Conservation (phyloP, 2,329 filamentous ascomycete genomes). For the Cercospora janseana region DNA sequence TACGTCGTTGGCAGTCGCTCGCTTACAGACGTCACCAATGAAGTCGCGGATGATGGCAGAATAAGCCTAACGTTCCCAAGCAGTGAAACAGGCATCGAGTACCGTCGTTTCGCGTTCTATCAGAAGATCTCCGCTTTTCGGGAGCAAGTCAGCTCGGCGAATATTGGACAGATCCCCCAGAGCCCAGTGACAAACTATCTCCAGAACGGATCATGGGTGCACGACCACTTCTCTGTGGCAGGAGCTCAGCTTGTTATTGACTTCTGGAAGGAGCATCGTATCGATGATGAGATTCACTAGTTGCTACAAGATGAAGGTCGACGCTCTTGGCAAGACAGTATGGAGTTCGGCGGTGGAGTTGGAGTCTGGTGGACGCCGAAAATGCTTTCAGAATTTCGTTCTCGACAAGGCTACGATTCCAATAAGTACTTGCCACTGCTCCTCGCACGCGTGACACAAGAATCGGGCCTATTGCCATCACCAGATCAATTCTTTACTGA, state of each 20-base stretch:
- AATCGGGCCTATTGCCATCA: slow-evolving; percentile 15
- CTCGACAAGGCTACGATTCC: slow-evolving; percentile 32
- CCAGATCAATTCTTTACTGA: slow-evolving; percentile 18
- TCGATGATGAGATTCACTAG: slow-evolving; percentile 25
- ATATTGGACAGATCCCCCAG: slow-evolving; percentile 24
- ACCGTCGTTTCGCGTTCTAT: slow-evolving; percentile 39
- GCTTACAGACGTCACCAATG: too few relatives aligned
- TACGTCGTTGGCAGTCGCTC: too few relatives aligned
- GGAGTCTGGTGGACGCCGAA: slow-evolving; percentile 31
- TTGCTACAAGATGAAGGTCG: slow-evolving; percentile 31
- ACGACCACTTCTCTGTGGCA: slow-evolving; percentile 36
- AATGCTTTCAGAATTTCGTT: slow-evolving; percentile 28
- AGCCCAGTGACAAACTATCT: slow-evolving; percentile 26
- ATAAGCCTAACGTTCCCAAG: too few relatives aligned
- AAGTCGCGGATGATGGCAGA: too few relatives aligned
- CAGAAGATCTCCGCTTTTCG: slow-evolving; percentile 31
- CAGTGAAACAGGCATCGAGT: too few relatives aligned
- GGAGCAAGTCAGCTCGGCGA: slow-evolving; percentile 30
- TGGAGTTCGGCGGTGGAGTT: slow-evolving; percentile 33
- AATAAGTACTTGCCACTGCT: slow-evolving; percentile 36
- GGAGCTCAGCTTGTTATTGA: slow-evolving; percentile 31
- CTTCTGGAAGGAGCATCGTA: slow-evolving; percentile 37
- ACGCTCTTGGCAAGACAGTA: slow-evolving; percentile 39
- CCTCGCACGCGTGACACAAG: too few relatives aligned
- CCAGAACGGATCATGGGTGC: slow-evolving; percentile 38